Evolutionary conservation across 768 basidiomycete species (phyloP), one percentile per base, ranked within the genome.

Genomic region (Solioccasus polychromus): DNA sequence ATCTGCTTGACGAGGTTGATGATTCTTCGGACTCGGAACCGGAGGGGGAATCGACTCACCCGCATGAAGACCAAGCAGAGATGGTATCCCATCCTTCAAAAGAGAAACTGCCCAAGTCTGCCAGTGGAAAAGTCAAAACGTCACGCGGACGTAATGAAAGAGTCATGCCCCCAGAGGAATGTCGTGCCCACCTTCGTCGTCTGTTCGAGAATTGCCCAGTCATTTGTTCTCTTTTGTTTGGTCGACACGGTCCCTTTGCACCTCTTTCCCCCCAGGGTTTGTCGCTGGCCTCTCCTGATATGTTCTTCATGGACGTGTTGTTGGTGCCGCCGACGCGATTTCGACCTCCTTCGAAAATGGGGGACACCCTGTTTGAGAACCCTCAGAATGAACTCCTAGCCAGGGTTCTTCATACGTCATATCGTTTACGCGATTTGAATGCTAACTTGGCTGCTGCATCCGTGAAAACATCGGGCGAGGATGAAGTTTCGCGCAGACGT

Each of bases 271-370:
- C 64, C n/a, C 74, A 78, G 19, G 80, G 78, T 39, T 73, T 91
- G 8, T 81, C 82, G 7, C 67, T 78, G 24, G 86, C 86, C 8
- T 85, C 82, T 24, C 87, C 93, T 35, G 96, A 98, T 63, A 92
- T 98, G 80, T 98, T 98, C 68, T 99, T 99, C 75, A 73, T 97
- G 72, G 89, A 94, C 26, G 92, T 89, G 42, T 66, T 99, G 18
- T 83, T 92, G 24, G 88, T 98, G 17, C 79, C 93, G 14, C 96
- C 96, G 14, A 95, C 92, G 7, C 88, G 95, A 28, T 99, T 98
- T 75, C 83, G 96, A 36, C 96, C 96, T 4, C 88, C 96, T 3
- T 79, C 91, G 3, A 87, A 83, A 60, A 79, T 98, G 84, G 90
- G 83, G 42, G 96, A 94, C 44, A 85, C 82, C 35, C 74, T 96